phyloP scores from a whole-genome alignment of 345 rosid species.

The Ceriops tagal region DNA sequence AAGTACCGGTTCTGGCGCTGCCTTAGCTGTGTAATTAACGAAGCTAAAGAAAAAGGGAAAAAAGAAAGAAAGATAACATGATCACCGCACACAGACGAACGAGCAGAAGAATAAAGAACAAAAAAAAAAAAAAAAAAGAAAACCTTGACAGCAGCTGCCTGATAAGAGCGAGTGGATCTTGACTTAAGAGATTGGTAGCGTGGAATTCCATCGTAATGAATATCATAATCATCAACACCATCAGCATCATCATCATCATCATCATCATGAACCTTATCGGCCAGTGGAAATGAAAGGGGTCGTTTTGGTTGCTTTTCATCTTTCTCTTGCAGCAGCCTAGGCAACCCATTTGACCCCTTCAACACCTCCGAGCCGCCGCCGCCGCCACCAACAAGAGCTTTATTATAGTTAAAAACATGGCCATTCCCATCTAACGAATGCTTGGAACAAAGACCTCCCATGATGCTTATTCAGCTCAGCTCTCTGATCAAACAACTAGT shows the following conservation, averaged over 20 bases:
- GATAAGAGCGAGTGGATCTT: constrained; percentile 47
- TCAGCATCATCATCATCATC: neutral
- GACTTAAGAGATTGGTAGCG: constrained; percentile 40
- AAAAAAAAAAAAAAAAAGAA: neutral
- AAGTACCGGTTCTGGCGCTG: too few species aligned
- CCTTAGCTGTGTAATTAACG: too few species aligned
- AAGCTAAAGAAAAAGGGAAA: too few species aligned
- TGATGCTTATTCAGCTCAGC: neutral
- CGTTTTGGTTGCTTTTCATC: neutral
- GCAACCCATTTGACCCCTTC: too few species aligned
- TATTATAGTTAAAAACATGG: neutral
- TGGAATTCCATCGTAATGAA: constrained; percentile 74
- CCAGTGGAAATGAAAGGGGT: neutral
- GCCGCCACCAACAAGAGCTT: neutral
- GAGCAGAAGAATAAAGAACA: neutral
- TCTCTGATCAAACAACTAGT: neutral
- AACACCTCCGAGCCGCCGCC: too few species aligned
- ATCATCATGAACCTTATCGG: neutral
- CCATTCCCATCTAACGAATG: neutral
- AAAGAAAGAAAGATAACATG: too few species aligned
- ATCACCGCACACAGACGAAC: too few species aligned
- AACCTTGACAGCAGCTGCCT: constrained; percentile 61
- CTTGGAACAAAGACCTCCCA: constrained; percentile 17
- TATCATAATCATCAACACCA: constrained; percentile 21
- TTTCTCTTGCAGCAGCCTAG: neutral